Percentiles rank a stretch among this genome's conserved stretches.
Evolutionary conservation across 2,329 filamentous ascomycete species (phyloP).

Genomic region (Stachybotrys chartarum): DNA sequence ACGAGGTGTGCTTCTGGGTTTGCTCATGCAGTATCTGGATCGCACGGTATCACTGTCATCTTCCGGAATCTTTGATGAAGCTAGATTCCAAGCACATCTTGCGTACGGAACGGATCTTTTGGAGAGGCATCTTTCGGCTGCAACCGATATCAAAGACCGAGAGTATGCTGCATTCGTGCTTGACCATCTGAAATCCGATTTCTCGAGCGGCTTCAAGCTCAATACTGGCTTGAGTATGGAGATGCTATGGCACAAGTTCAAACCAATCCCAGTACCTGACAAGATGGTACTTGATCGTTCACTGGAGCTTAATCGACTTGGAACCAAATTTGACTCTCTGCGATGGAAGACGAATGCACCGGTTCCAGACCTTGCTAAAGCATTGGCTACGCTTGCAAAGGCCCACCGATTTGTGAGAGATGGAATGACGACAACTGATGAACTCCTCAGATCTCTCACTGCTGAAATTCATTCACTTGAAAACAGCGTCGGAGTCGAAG

Average conservation of each 20-base stretch:
- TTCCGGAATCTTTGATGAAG: slow-evolving; percentile 47
- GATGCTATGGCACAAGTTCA: slow-evolving; percentile 64
- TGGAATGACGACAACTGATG: slow-evolving; percentile 30
- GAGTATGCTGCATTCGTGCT: slow-evolving; percentile 33
- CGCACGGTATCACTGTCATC: slow-evolving; percentile 43
- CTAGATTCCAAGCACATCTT: slow-evolving; percentile 57
- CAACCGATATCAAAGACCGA: slow-evolving; percentile 16
- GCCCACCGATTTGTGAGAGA: slow-evolving; percentile 48
- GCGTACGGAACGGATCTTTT: slow-evolving; percentile 40
- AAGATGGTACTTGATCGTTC: slow-evolving; percentile 37
- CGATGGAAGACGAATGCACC: slow-evolving; percentile 50
- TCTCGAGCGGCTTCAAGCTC: slow-evolving; percentile 64
- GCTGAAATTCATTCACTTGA: slow-evolving; percentile 47
- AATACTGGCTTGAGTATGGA: slow-evolving; percentile 77
- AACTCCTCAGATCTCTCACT: slow-evolving; percentile 41
- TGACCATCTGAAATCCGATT: slow-evolving; percentile 43
- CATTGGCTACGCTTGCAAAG: slow-evolving; percentile 46
- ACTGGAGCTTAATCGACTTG: slow-evolving; percentile 46
- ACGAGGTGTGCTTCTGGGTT: slow-evolving; percentile 23
- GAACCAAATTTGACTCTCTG: slow-evolving; percentile 51
- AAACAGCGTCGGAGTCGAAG: slow-evolving; percentile 32
- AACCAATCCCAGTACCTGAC: slow-evolving; percentile 51
- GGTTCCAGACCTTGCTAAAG: slow-evolving; percentile 42
- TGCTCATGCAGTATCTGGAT: slow-evolving; percentile 46
- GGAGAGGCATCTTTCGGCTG: slow-evolving; percentile 19